Evolutionary conservation across 2,329 filamentous ascomycete species (phyloP).

Genomic region (Emergomyces pasteurianus): DNA sequence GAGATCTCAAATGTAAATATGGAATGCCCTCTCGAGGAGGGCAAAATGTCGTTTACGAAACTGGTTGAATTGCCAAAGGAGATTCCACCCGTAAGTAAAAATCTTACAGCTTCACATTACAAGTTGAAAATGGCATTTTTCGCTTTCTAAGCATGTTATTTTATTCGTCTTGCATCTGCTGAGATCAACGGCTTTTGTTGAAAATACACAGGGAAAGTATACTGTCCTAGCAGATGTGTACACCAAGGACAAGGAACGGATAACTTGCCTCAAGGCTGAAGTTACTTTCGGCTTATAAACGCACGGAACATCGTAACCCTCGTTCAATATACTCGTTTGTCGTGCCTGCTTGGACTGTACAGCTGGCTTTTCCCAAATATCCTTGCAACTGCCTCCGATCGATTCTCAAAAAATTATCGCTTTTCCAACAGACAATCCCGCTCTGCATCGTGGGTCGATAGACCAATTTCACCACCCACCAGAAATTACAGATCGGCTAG

Average conservation of each 20-base stretch:
- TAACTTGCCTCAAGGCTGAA: slow-evolving; percentile 72
- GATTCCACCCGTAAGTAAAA: slow-evolving; percentile 70
- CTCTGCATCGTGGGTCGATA: background rate
- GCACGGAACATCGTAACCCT: background rate
- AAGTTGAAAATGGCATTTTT: background rate
- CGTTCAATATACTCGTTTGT: background rate
- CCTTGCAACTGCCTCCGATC: background rate
- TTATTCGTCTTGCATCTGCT: background rate
- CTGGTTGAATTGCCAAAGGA: slow-evolving; percentile 71
- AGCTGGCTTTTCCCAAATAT: background rate
- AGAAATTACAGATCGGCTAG: background rate
- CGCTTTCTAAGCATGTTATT: slow-evolving; percentile 3
- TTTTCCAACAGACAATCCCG: background rate
- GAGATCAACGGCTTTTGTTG: slow-evolving; percentile 2
- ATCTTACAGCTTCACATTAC: background rate
- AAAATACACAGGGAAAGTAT: slow-evolving; percentile 61
- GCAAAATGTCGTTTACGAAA: slow-evolving; percentile 62
- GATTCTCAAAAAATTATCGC: background rate
- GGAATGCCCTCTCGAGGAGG: slow-evolving; percentile 75
- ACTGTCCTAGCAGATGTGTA: slow-evolving; percentile 77
- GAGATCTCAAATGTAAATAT: slow-evolving; percentile 80
- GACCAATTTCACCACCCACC: background rate
- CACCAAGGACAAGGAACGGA: slow-evolving; percentile 56
- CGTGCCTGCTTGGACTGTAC: background rate
- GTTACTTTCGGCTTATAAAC: slow-evolving; percentile 7